These are phyloP conservation scores for Chamaenerion angustifolium DNA, from an alignment of 345 rosid species.

Conservation along the genomic window DNA sequence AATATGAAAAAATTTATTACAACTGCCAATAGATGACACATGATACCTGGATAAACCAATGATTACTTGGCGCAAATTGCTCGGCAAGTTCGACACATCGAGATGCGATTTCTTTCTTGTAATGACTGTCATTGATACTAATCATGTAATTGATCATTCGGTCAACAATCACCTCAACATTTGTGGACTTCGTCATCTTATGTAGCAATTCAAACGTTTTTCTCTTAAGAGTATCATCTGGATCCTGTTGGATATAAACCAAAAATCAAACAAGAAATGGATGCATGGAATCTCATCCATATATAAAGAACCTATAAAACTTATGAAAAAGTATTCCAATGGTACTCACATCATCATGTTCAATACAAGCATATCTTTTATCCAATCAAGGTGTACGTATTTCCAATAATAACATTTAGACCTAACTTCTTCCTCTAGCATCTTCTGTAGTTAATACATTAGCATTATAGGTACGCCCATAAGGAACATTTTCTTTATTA, in stretches of 20 bases:
- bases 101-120: slow-evolving; percentile 95
- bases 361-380: too few relatives aligned
- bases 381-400: too few relatives aligned
- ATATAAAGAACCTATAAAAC: not conserved
- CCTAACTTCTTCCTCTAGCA: too few relatives aligned
- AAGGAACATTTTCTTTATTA: too few relatives aligned
- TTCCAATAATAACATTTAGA: too few relatives aligned
- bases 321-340: not conserved
- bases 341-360: not conserved
- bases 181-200: slow-evolving; percentile 94
- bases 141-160: slow-evolving; percentile 99
- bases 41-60: slow-evolving; percentile 92
- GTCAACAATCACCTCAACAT: slow-evolving; percentile 95
- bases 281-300: not conserved
- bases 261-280: not conserved
- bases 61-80: slow-evolving; percentile 97
- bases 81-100: slow-evolving; percentile 92
- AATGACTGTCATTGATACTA: slow-evolving; percentile 82
- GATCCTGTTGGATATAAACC: slow-evolving; percentile 48
- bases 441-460: too few relatives aligned
- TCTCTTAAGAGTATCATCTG: slow-evolving; percentile 94
- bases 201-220: slow-evolving; percentile 86
- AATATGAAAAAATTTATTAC: not conserved
- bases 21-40: slow-evolving; percentile 1
- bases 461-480: too few relatives aligned